Conservation (phyloP, 2,329 filamentous ascomycete species). For the Botrytis fabae region DNA sequence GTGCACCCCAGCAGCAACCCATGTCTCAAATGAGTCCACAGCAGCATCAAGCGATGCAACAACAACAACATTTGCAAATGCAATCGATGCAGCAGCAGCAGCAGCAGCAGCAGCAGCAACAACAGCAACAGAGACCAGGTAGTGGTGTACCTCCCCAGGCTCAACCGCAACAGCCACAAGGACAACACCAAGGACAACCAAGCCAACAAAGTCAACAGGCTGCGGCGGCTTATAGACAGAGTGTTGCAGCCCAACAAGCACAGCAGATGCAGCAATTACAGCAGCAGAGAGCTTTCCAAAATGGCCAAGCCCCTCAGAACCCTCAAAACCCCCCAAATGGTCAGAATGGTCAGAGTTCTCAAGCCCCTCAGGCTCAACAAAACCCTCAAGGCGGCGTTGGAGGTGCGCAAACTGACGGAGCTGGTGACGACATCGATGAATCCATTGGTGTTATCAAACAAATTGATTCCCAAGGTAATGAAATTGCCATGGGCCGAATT, state of each 20-base stretch:
- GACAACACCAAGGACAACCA: constrained; percentile 8
- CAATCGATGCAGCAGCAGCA: neutral
- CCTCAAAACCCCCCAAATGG: constrained; percentile 43
- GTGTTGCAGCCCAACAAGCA: constrained; percentile 12
- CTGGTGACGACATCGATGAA: constrained; percentile 55
- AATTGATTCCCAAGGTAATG: constrained; percentile 54
- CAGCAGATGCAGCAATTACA: constrained; percentile 21
- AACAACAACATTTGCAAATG: constrained; percentile 23
- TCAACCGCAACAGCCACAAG: constrained; percentile 9
- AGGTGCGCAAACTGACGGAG: constrained; percentile 73
- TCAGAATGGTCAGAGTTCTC: neutral
- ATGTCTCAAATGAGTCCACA: constrained; percentile 29
- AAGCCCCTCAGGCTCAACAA: constrained; percentile 27
- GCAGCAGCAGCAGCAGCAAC: neutral
- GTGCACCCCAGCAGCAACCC: constrained; percentile 36
- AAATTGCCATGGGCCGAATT: constrained; percentile 56
- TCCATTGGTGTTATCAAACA: constrained; percentile 59
- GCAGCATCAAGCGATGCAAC: constrained; percentile 40
- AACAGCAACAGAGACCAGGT: neutral
- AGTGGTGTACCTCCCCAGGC: neutral
- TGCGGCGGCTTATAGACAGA: constrained; percentile 19
- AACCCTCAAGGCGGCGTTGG: constrained; percentile 45
- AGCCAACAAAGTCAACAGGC: constrained; percentile 14
- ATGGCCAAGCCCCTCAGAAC: constrained; percentile 26
- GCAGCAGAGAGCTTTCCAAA: constrained; percentile 30